Base-by-base conservation (phyloP, 2,329 filamentous ascomycete genomes). In the Neonectria hederae region DNA sequence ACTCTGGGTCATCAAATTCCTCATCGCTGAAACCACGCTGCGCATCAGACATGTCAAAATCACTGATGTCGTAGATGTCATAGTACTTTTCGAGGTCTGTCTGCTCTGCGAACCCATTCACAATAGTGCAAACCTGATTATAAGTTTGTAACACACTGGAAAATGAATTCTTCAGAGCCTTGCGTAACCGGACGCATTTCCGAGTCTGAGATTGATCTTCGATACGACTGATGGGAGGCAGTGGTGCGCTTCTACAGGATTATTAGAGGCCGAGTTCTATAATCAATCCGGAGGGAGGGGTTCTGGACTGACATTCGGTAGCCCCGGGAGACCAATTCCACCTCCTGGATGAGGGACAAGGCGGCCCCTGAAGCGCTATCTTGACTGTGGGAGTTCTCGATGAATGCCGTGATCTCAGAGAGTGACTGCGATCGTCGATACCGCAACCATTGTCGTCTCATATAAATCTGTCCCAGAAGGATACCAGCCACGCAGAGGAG, bases 261-360 rank as follows among this genome's bases (percentile, higher is more conserved):
- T 22, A 57, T 67, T 54, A 67, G 62, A 21, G 5, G 21, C 43
- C 26, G 10, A 9, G 8, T 19, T 9, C 8, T 8, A 48, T 24
- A 10, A 35, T 22, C 26, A 7, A 45, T 21, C 21, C 9, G 6
- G n/a, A 19, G 17, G 6, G n/a, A 19, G 17, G 30, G 26, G 40
- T 2, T 9, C 24, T 22, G 49, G 53, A 81, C 89, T 78, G 79
- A 93, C 89, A 97, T 84, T 80, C 92, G 87, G 78, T 97, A 97
- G 22, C 94, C 94, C 71, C 94, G 89, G 30, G 94, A 97, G 26
- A 97, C 94, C 32, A 97, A 85, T 80, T 97, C 94, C n/a, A 97
- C 94, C 79, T 97, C 94, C 77, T 97, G 94, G 66, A 97, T 90
- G 65, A 97, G 86, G 40, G 91, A 89, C 59, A 97, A 83, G 2